These are phyloP conservation scores for Spergularia bocconei DNA, from an alignment of 148 eudicot genomes.

Conservation along the genomic window DNA sequence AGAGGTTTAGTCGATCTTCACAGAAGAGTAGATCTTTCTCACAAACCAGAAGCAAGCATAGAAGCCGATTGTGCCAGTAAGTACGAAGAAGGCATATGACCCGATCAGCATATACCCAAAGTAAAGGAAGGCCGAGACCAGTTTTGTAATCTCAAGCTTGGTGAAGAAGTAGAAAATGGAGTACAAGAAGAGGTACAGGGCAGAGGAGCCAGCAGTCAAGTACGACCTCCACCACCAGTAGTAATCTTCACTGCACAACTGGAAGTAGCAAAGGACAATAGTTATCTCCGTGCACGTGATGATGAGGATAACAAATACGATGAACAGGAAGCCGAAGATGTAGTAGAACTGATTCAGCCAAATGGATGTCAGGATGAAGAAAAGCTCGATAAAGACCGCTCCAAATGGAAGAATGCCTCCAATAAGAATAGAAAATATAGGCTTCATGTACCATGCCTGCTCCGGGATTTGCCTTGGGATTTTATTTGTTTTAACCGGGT, in stretches of 20 bases:
- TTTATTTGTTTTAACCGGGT: conserved; percentile 51
- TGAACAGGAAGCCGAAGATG: conserved; percentile 52
- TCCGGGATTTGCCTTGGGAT: conserved; percentile 49
- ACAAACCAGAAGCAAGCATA: conserved; percentile 50
- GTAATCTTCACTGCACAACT: conserved; percentile 56
- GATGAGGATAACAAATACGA: conserved; percentile 43
- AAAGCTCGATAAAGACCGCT: conserved; percentile 51
- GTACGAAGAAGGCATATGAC: conserved; percentile 43
- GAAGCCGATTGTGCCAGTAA: conserved; percentile 45
- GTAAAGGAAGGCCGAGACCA: conserved; percentile 46
- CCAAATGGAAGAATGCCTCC: conserved; percentile 59
- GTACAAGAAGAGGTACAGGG: conserved; percentile 48
- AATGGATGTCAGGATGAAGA: conserved; percentile 53
- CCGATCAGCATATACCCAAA: conserved; percentile 48
- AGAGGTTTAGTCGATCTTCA: conserved; percentile 38
- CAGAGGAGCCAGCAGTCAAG: conserved; percentile 54
- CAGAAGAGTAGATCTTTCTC: conserved; percentile 47
- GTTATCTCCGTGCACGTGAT: conserved; percentile 52
- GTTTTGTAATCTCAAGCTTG: conserved; percentile 46
- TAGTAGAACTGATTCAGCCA: conserved; percentile 63
- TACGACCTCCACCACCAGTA: conserved; percentile 60
- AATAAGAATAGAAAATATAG: conserved; percentile 47
- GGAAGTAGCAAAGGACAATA: conserved; percentile 56
- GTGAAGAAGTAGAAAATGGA: conserved; percentile 57
- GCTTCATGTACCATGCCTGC: conserved; percentile 56